Evolutionary conservation across 768 basidiomycete species (phyloP), one percentile per base, ranked within the genome.

Genomic region (Lactarius sp.): DNA sequence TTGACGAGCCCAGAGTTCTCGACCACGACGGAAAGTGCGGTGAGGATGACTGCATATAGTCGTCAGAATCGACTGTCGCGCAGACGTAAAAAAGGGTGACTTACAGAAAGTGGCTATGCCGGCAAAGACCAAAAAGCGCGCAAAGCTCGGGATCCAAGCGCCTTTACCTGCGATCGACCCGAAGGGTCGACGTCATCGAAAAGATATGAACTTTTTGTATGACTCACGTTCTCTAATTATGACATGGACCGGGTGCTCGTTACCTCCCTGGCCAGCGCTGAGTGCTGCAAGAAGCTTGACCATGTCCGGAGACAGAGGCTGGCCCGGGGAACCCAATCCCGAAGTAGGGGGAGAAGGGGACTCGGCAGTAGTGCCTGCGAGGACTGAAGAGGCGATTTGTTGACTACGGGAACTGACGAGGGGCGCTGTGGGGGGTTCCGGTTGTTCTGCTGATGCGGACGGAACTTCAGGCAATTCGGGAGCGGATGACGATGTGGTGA

Each of bases 1-100:
- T 96, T 96, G 78, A 97, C 84, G 47, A 98, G 80, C 4, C 95
- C 95, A 31, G 92, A 89, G 73, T 93, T 95, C 75, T 98, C 96
- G 69, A 98, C 83, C 69, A 97, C 80, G 39, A 97, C 87, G 1
- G 93, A 89, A 31, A 98, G 77, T 39, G 95, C 80, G 57, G 95
- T 91, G 61, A 98, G 77, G 72, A 93, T 81, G 74, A 91, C 89
- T 91, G 65, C 9, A 20, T 34, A 51, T 18, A 33, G 44, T 53
- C 44, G 47, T 52, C 39, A 27, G 50, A 20, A 65, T 39, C 20
- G 46, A 54, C 8, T 16, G 14, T 52, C 4, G 13, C 20, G 9
- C 34, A 49, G 46, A 1, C 4, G 33, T 8, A 34, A 34, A 18
- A 59, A 44, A 36, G 4, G 13, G n/a, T 8, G 22, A 79, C 88